Percentiles rank a stretch among this genome's conserved stretches.
These are phyloP conservation scores for Triangularia verruculosa DNA, from an alignment of 2,329 filamentous ascomycete species.

Conservation along the genomic window DNA sequence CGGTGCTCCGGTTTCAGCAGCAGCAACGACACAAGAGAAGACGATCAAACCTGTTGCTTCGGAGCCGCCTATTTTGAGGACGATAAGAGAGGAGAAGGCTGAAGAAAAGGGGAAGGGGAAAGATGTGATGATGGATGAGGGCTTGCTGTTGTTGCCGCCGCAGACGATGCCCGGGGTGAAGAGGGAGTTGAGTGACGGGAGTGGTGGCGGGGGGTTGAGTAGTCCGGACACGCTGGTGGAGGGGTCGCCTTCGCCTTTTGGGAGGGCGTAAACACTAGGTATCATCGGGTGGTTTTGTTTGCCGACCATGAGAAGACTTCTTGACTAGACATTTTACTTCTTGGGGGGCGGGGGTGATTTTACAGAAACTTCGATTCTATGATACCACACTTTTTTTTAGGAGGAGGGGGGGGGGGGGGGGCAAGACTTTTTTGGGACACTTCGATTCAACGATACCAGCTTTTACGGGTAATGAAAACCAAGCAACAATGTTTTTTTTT, in stretches of 20 bases:
- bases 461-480: background rate
- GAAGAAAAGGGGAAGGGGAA: slow-evolving; percentile 14
- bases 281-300: too few relatives aligned
- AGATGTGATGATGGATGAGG: slow-evolving; percentile 2
- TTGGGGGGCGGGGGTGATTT: background rate
- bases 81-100: slow-evolving; percentile 1
- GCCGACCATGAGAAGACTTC: background rate
- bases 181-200: slow-evolving; percentile 9
- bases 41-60: background rate
- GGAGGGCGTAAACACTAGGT: background rate
- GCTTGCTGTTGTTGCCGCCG: slow-evolving; percentile 8
- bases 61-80: background rate
- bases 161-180: background rate
- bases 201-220: slow-evolving; percentile 20
- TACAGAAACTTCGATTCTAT: background rate
- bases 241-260: slow-evolving; percentile 19
- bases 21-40: background rate
- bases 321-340: background rate
- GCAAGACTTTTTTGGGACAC: too few relatives aligned
- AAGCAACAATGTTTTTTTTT: background rate
- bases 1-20: background rate
- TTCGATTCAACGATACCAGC: background rate
- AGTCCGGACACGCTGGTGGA: slow-evolving; percentile 31
- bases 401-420: too few relatives aligned
- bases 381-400: background rate